Conservation (phyloP, 106 monocot genomes). For the Allium cepa region DNA sequence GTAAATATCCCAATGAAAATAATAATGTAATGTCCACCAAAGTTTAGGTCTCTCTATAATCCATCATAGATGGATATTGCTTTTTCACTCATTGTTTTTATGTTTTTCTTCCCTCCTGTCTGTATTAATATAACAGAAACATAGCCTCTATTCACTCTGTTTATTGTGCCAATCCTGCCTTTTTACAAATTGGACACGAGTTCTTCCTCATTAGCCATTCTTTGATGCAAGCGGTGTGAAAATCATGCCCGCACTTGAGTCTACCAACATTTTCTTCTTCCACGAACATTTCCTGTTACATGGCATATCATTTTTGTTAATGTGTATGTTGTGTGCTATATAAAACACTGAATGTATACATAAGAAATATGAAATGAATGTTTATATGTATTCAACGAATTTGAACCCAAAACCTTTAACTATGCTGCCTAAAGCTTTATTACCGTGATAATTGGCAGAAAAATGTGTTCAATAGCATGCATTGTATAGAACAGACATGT, state of each 20-base stretch:
- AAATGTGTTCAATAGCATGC: no score
- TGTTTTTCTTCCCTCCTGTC: no score
- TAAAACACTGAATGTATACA: no score
- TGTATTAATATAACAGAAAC: background rate
- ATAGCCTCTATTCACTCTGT: background rate
- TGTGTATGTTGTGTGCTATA: no score
- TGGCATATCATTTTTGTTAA: no score
- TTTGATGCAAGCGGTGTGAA: conserved; percentile 67
- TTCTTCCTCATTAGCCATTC: conserved; percentile 68
- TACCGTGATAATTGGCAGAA: no score
- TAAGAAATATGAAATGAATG: no score
- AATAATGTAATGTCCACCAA: background rate
- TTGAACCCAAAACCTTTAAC: background rate
- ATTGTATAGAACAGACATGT: no score
- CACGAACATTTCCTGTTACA: conserved; percentile 50
- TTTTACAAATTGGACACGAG: conserved; percentile 74
- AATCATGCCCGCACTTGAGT: conserved; percentile 59
- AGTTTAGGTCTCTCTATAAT: conserved; percentile 2
- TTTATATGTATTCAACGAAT: no score
- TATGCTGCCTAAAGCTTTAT: background rate
- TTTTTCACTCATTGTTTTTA: no score
- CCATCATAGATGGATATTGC: background rate
- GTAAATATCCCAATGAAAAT: conserved; percentile 5
- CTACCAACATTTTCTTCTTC: conserved; percentile 43
- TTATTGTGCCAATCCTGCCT: conserved; percentile 28